These are phyloP conservation scores for Cladosporium sp. DNA, from an alignment of 2,329 filamentous ascomycete genomes.

Conservation along the genomic window DNA sequence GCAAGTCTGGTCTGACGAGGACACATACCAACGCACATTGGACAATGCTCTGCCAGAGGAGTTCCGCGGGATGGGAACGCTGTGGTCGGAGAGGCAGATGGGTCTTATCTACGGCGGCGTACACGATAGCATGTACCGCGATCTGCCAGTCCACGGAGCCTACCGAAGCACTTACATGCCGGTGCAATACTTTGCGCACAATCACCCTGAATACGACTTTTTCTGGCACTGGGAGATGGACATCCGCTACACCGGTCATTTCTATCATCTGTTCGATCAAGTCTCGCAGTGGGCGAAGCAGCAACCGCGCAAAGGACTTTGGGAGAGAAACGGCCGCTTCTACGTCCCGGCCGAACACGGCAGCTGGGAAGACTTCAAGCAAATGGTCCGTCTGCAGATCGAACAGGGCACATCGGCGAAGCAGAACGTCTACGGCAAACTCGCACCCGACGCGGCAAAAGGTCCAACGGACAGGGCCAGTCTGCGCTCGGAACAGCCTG, in stretches of 20 bases:
- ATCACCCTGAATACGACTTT: conserved; percentile 83
- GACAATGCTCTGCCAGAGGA: conserved; percentile 44
- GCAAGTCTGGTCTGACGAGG: conserved; percentile 77
- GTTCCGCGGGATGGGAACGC: conserved; percentile 49
- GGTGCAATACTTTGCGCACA: conserved; percentile 86
- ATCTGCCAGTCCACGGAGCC: conserved; percentile 64
- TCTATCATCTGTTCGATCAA: conserved; percentile 72
- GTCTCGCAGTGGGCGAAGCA: conserved; percentile 62
- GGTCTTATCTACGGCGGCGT: conserved; percentile 52
- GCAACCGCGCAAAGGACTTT: conserved; percentile 68
- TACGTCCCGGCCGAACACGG: conserved; percentile 70
- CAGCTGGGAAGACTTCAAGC: conserved; percentile 66
- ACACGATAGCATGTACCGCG: conserved; percentile 48
- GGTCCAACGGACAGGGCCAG: conserved; percentile 34
- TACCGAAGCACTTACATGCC: conserved; percentile 84
- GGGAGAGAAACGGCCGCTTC: conserved; percentile 74
- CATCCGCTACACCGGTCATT: conserved; percentile 83
- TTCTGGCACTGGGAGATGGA: conserved; percentile 98
- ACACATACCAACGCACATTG: conserved; percentile 65
- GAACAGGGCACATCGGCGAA: conserved; percentile 47
- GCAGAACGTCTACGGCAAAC: conserved; percentile 40
- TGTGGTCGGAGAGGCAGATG: conserved; percentile 51
- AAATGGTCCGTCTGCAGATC: conserved; percentile 60
- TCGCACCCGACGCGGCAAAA: conserved; percentile 21
- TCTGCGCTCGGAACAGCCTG: conserved; percentile 41